Percentiles rank a stretch among this genome's conserved stretches.
Evolutionary conservation across 345 rosid species (phyloP).

Genomic region (Ceriops decandra): DNA sequence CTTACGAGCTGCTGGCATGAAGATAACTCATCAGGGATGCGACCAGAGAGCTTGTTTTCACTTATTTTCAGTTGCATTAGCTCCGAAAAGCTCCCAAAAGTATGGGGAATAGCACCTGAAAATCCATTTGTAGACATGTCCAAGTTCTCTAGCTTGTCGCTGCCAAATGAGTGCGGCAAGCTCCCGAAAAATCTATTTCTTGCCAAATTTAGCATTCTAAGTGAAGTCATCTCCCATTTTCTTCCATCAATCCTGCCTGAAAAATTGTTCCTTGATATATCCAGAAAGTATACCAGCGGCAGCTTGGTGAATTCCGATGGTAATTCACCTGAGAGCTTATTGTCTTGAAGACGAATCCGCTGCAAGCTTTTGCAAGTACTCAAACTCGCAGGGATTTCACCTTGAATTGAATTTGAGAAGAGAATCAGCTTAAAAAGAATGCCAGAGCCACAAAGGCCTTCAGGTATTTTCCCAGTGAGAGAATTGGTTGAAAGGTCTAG

Average conservation of each 20-base stretch:
- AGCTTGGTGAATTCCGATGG: conserved; percentile 48
- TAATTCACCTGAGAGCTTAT: conserved; percentile 53
- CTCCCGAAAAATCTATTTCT: conserved; percentile 54
- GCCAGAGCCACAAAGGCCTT: conserved; percentile 59
- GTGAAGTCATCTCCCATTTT: conserved; percentile 68
- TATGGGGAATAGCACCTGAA: conserved; percentile 50
- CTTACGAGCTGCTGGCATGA: conserved; percentile 67
- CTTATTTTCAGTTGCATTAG: conserved; percentile 59
- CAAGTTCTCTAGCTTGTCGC: conserved; percentile 54
- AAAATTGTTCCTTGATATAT: conserved; percentile 65
- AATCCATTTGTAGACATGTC: conserved; percentile 59
- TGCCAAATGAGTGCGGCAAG: conserved; percentile 55
- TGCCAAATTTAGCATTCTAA: conserved; percentile 70
- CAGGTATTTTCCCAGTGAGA: conserved; percentile 68
- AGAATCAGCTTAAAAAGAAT: conserved; percentile 74
- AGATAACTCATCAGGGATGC: conserved; percentile 62
- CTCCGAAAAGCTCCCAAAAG: conserved; percentile 41
- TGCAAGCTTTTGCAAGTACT: conserved; percentile 55
- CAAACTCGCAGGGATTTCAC: conserved; percentile 50
- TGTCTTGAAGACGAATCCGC: conserved; percentile 74
- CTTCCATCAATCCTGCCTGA: conserved; percentile 44
- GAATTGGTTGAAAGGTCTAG: conserved; percentile 81
- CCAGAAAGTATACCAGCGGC: conserved; percentile 68
- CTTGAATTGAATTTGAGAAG: conserved; percentile 66
- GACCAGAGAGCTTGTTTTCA: conserved; percentile 53